phyloP scores from a whole-genome alignment of 2,329 filamentous ascomycete species.

The Colletotrichum incanum region DNA sequence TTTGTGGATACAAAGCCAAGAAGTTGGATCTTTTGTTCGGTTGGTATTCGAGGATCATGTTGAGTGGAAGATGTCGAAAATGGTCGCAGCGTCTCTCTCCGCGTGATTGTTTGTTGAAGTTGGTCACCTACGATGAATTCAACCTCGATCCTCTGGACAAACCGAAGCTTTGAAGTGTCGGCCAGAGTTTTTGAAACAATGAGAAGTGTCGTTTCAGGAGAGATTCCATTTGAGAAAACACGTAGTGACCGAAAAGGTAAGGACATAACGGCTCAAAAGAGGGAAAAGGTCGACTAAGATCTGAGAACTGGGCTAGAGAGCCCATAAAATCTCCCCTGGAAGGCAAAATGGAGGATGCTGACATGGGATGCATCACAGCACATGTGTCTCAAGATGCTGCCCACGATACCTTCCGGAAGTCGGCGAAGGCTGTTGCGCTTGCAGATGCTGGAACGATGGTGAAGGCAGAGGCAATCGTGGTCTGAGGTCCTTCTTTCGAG shows the following conservation, averaged over 20 bases:
- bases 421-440: background rate
- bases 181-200: background rate
- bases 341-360: background rate
- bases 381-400: background rate
- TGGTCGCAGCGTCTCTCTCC: background rate
- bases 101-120: background rate
- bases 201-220: background rate
- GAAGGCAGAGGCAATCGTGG: conserved; percentile 1
- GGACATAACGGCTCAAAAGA: background rate
- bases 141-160: background rate
- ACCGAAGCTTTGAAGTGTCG: background rate
- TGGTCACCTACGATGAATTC: background rate
- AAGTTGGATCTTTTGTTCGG: background rate
- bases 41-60: background rate
- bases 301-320: background rate
- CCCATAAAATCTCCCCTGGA: background rate
- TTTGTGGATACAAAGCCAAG: background rate
- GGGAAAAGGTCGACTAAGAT: background rate
- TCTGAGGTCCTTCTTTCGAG: background rate
- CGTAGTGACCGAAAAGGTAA: too few relatives aligned
- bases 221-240: background rate
- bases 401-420: background rate
- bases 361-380: background rate
- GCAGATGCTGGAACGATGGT: background rate
- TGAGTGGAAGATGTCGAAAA: background rate